Percentiles rank a stretch among this genome's conserved stretches.
These are phyloP conservation scores for Fusarium sp. DNA, from an alignment of 2,329 filamentous ascomycete species.

Conservation along the genomic window DNA sequence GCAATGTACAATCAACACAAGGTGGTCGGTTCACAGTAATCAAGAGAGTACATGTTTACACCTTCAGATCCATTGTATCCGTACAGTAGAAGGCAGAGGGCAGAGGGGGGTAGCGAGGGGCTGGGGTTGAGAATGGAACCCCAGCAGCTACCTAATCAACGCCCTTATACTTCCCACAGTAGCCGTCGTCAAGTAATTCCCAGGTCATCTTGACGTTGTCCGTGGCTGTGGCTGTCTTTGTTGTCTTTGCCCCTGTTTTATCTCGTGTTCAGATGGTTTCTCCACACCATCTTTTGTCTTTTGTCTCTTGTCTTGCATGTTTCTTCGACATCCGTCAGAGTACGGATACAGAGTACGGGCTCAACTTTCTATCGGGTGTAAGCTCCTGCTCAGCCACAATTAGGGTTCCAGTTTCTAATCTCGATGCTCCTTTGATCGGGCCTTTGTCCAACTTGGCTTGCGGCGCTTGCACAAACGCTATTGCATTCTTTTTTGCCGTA, in stretches of 20 bases:
- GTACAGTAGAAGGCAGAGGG: neutral
- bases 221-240: slow-evolving; percentile 8
- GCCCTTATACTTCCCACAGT: neutral
- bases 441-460: slow-evolving; percentile 25
- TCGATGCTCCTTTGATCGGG: slow-evolving; percentile 39
- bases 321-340: neutral
- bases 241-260: slow-evolving; percentile 36
- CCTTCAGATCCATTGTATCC: no score
- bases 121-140: slow-evolving; percentile 13
- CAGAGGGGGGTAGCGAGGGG: slow-evolving; percentile 1
- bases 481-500: slow-evolving; percentile 1
- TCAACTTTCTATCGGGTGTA: neutral
- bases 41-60: neutral
- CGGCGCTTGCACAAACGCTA: slow-evolving; percentile 26
- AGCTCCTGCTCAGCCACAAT: slow-evolving; percentile 36
- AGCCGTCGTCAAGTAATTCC: slow-evolving; percentile 10
- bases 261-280: slow-evolving; percentile 53
- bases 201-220: slow-evolving; percentile 41
- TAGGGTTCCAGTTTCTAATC: slow-evolving; percentile 25
- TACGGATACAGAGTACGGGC: neutral
- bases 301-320: neutral
- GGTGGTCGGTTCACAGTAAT: slow-evolving; percentile 8
- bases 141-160: slow-evolving; percentile 12
- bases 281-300: slow-evolving; percentile 48
- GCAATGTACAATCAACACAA: slow-evolving; percentile 8